phyloP scores from a whole-genome alignment of 202 grass and related monocot genomes.

The Setaria viridis region DNA sequence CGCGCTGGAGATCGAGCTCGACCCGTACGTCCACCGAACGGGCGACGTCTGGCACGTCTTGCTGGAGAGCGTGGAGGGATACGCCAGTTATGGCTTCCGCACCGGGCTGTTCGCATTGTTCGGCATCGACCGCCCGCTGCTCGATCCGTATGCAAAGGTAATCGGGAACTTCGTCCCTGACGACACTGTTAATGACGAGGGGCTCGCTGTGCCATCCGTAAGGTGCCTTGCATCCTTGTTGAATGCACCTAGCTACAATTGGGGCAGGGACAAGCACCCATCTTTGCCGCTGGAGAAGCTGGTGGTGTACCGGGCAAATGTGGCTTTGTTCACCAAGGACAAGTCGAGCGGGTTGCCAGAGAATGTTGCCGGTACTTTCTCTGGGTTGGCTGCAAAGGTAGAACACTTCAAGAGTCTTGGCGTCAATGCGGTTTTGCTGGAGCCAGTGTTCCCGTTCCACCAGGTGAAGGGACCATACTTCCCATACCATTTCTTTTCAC shows the following conservation, averaged over 20 bases:
- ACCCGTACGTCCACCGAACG: slow-evolving; percentile 71
- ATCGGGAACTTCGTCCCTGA: slow-evolving; percentile 53
- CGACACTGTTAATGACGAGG: slow-evolving; percentile 49
- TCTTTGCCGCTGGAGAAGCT: slow-evolving; percentile 79
- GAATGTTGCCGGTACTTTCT: slow-evolving; percentile 58
- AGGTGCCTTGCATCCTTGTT: slow-evolving; percentile 65
- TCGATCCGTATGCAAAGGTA: slow-evolving; percentile 87
- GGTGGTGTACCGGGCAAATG: slow-evolving; percentile 84
- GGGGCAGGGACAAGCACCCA: slow-evolving; percentile 63
- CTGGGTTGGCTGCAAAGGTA: slow-evolving; percentile 64
- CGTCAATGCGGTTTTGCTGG: slow-evolving; percentile 82
- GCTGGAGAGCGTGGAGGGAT: slow-evolving; percentile 56
- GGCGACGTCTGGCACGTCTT: slow-evolving; percentile 80
- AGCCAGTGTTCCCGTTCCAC: slow-evolving; percentile 85
- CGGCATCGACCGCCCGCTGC: slow-evolving; percentile 55
- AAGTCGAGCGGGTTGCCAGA: slow-evolving; percentile 52
- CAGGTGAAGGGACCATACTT: slow-evolving; percentile 79
- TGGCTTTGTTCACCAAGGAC: slow-evolving; percentile 67
- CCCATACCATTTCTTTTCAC: slow-evolving; percentile 88
- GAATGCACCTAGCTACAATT: slow-evolving; percentile 58
- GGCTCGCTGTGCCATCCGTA: slow-evolving; percentile 43
- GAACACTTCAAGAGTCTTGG: slow-evolving; percentile 74
- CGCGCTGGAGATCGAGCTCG: slow-evolving; percentile 75
- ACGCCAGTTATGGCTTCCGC: slow-evolving; percentile 75
- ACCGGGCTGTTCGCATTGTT: slow-evolving; percentile 62